A percentile compares a stretch with the other conserved stretches of the same genome.
Evolutionary conservation across 2,329 filamentous ascomycete species (phyloP).

Genomic region (Colletotrichum sp.): DNA sequence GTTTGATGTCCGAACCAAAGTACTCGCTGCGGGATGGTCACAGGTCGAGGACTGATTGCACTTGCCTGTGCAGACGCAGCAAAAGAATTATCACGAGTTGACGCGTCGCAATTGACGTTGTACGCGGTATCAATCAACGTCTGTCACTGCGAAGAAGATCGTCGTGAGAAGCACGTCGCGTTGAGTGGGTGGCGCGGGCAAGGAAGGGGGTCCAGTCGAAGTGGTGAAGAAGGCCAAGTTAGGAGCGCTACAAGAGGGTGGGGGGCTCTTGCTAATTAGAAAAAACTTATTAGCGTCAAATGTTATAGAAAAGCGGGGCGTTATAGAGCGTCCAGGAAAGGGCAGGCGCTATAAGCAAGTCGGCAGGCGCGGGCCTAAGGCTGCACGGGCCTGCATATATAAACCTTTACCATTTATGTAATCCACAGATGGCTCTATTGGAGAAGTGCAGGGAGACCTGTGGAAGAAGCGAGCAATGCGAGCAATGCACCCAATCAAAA

Average conservation of each 20-base stretch:
- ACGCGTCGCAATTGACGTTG: not conserved
- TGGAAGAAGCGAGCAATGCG: not conserved
- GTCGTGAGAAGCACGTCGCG: not conserved
- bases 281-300: not conserved
- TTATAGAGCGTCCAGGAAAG: not conserved
- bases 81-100: not conserved
- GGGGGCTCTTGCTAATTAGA: not conserved
- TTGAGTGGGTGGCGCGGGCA: not conserved
- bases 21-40: not conserved
- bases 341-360: not conserved
- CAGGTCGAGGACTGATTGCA: not conserved
- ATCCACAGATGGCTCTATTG: not conserved
- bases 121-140: not conserved
- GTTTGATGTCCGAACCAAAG: not conserved
- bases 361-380: not conserved
- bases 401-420: not conserved
- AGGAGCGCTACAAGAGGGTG: not conserved
- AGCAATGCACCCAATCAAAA: not conserved
- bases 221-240: not conserved
- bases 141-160: not conserved
- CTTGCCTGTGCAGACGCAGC: rapidly evolving
- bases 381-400: not conserved
- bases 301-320: not conserved
- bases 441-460: not conserved
- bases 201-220: not conserved